These are phyloP conservation scores for Clonostachys sp. DNA, from an alignment of 2,329 filamentous ascomycete genomes.

Conservation along the genomic window DNA sequence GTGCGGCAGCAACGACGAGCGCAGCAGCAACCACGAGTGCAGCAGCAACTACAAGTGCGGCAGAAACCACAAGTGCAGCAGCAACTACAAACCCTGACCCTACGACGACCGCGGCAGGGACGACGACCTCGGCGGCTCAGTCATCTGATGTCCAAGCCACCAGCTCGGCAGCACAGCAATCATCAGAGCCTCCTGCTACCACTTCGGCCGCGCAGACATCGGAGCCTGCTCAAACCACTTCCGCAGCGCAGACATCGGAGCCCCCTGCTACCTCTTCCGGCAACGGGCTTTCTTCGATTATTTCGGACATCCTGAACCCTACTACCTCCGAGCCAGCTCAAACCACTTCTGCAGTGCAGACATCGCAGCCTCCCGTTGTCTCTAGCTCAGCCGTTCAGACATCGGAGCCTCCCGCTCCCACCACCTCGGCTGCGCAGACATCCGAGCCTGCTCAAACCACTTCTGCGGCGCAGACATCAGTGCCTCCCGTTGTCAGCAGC, in stretches of 20 bases:
- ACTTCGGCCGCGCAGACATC: background rate
- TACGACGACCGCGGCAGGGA: conserved; percentile 2
- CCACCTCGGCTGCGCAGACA: background rate
- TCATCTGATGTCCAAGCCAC: background rate
- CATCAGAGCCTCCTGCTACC: background rate
- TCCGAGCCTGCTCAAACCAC: conserved; percentile 4
- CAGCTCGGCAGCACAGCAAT: background rate
- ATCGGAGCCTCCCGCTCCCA: background rate
- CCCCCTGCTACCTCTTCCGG: background rate
- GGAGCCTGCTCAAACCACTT: conserved; percentile 4
- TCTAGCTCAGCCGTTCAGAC: background rate
- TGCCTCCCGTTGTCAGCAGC: background rate
- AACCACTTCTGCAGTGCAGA: too few species aligned
- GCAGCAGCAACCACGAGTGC: background rate
- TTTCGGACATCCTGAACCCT: conserved; percentile 3
- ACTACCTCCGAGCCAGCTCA: conserved; percentile 1
- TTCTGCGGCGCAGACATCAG: background rate
- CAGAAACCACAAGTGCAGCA: background rate
- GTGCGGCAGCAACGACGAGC: background rate
- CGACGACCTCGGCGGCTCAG: background rate
- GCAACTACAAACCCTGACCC: conserved; percentile 2
- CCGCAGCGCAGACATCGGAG: background rate
- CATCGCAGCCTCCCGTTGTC: background rate
- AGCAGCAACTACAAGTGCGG: background rate
- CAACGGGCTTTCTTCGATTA: conserved; percentile 2